Evolutionary conservation across 1,284 basidiomycete species (phyloP).

Genomic region (Porogramme epimiltina): DNA sequence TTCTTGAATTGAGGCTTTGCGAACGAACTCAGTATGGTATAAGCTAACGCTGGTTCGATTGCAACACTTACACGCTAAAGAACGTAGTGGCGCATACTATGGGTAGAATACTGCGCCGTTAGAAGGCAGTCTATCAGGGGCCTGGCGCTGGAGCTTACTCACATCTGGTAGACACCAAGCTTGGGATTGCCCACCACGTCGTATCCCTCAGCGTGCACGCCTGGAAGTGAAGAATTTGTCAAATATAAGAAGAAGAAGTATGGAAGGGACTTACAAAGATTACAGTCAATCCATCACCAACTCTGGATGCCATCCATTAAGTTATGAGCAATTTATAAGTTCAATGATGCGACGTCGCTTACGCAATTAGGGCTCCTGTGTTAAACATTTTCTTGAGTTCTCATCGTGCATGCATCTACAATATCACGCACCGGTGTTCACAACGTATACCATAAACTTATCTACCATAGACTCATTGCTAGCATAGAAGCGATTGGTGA

Average conservation of each 20-base stretch:
- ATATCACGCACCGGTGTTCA: no score
- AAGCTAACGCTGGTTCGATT: neutral
- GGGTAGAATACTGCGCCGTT: neutral
- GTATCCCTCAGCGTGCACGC: neutral
- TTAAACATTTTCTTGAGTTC: no score
- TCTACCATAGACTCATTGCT: no score
- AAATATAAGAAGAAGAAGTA: no score
- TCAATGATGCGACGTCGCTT: no score
- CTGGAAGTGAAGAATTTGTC: neutral
- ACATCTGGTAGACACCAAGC: neutral
- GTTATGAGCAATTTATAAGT: no score
- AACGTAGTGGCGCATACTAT: neutral
- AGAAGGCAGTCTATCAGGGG: neutral
- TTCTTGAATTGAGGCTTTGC: neutral
- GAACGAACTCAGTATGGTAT: neutral
- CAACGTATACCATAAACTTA: no score
- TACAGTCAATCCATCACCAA: conserved; percentile 1
- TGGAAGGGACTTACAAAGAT: neutral
- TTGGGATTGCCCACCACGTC: neutral
- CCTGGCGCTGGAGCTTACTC: neutral
- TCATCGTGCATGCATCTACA: no score
- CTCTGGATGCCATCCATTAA: neutral
- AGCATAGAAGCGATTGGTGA: no score
- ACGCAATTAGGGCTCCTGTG: no score
- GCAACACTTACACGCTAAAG: neutral